Evolutionary conservation across 2,329 filamentous ascomycete species (phyloP), one percentile per base, ranked within the genome.

Genomic region (Penicillium polonicum): DNA sequence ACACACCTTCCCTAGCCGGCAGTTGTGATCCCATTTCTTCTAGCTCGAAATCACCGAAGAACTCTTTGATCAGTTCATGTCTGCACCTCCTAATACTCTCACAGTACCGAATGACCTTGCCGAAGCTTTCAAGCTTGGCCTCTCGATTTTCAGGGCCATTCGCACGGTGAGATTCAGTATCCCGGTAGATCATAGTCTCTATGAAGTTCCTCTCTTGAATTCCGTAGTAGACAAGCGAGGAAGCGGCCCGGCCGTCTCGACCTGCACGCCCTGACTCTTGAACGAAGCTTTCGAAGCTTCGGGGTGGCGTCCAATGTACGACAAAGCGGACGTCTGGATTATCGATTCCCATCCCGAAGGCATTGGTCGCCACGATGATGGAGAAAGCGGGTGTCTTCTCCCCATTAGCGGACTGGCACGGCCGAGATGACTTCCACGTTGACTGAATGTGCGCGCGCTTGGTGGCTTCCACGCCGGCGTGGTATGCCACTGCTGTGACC

Each of bases 291-390:
- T 97, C 93, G 71, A 97, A 96, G 3, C 89, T 94, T 70, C 96
- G 95, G 10, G 93, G 91, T 10, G 96, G 83, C 58, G 91, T 89
- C 92, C 93, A 97, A 75, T 97, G 93, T 2, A 94, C 87, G 1
- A 97, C 92, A 68, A 97, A 97, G 3, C 93, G 89, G 12, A 97
- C 93, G 66, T 96, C 89, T 52, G 94, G 87, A 74, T 97, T 97
- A 74, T 97, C 92, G 63, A 97, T 97, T 27, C 93, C 93, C 93
- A 97, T 97, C 2, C 93, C 93, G 68, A 97, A 97, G 0, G 93
- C 93, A 1, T 91, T 97, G 0, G 93, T 97, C 2, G 93, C 93
- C 29, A 97, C 92, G 60, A 97, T 93, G 48, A 97, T 86, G 72
- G 94, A 92, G 76, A 94, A 96, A 1, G 89, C 89, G 27, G 83